Evolutionary conservation across 1,139 yeast genomes (phyloP).

Genomic region (Candida tropicalis): DNA sequence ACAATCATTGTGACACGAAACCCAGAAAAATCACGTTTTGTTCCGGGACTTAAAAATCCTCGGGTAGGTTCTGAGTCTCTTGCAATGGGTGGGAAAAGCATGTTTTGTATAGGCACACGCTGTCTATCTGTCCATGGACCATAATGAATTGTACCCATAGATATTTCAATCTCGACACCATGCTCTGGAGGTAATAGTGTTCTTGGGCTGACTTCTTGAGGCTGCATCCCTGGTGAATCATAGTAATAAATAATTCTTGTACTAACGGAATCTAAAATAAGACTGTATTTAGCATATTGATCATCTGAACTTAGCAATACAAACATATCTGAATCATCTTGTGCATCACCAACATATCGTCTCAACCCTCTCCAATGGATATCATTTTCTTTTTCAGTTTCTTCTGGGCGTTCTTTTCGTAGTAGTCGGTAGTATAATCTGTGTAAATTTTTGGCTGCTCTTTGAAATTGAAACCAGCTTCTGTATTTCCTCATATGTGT

Average conservation of each 20-base stretch:
- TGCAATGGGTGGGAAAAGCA: slow-evolving; percentile 70
- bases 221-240: slow-evolving; percentile 71
- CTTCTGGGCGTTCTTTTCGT: not conserved
- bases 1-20: slow-evolving; percentile 56
- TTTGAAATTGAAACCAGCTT: slow-evolving; percentile 23
- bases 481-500: slow-evolving; percentile 25
- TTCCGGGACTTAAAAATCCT: slow-evolving; percentile 45
- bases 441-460: slow-evolving; percentile 21
- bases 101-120: slow-evolving; percentile 61
- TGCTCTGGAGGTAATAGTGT: slow-evolving; percentile 50
- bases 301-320: slow-evolving; percentile 38
- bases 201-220: slow-evolving; percentile 25
- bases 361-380: slow-evolving; percentile 43
- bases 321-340: slow-evolving; percentile 33
- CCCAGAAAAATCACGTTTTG: slow-evolving; percentile 54
- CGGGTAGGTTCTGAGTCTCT: slow-evolving; percentile 56
- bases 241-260: slow-evolving; percentile 61
- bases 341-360: slow-evolving; percentile 44
- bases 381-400: slow-evolving; percentile 7
- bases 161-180: slow-evolving; percentile 63
- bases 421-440: slow-evolving; percentile 1
- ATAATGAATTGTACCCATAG: slow-evolving; percentile 70
- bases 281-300: slow-evolving; percentile 85
- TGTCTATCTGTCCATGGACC: slow-evolving; percentile 98
- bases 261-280: slow-evolving; percentile 63